Conservation (phyloP, 371 early-diverging fungal genomes). For the Lichtheimia ornata region DNA sequence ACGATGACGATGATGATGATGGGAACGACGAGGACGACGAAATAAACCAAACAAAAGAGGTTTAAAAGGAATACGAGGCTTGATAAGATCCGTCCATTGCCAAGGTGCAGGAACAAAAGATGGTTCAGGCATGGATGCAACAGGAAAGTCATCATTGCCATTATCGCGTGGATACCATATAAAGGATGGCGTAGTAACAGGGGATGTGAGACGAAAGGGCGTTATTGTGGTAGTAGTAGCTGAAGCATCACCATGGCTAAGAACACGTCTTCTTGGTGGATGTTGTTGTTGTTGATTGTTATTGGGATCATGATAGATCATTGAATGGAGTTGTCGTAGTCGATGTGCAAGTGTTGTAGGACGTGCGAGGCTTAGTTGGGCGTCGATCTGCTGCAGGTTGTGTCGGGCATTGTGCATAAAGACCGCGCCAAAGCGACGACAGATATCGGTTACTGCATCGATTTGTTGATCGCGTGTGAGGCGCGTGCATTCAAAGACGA, state of each 20-base stretch:
- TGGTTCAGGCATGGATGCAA: conserved; percentile 20
- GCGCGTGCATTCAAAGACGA: conserved; percentile 26
- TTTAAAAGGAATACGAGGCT: conserved; percentile 22
- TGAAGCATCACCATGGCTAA: conserved; percentile 1
- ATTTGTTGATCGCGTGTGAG: conserved; percentile 21
- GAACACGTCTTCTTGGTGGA: not conserved
- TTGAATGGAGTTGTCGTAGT: conserved; percentile 13
- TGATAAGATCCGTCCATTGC: conserved; percentile 32
- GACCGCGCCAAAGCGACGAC: conserved; percentile 26
- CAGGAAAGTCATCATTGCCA: conserved; percentile 12
- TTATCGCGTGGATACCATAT: conserved; percentile 14
- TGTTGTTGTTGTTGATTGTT: not conserved
- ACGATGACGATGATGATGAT: not conserved
- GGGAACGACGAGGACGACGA: conserved; percentile 5
- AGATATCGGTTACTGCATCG: conserved; percentile 17
- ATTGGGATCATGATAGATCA: conserved; percentile 7
- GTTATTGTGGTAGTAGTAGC: not conserved
- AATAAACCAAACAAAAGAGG: conserved; percentile 27
- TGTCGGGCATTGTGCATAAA: conserved; percentile 32
- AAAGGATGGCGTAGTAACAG: conserved; percentile 17
- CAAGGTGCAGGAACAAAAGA: conserved; percentile 28
- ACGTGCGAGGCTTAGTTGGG: conserved; percentile 14
- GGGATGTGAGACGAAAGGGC: conserved; percentile 9
- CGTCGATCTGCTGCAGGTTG: conserved; percentile 28
- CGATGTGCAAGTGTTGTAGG: conserved; percentile 12